Base-by-base conservation (phyloP, 495 filamentous ascomycete species). In the Hamigera avellanea region DNA sequence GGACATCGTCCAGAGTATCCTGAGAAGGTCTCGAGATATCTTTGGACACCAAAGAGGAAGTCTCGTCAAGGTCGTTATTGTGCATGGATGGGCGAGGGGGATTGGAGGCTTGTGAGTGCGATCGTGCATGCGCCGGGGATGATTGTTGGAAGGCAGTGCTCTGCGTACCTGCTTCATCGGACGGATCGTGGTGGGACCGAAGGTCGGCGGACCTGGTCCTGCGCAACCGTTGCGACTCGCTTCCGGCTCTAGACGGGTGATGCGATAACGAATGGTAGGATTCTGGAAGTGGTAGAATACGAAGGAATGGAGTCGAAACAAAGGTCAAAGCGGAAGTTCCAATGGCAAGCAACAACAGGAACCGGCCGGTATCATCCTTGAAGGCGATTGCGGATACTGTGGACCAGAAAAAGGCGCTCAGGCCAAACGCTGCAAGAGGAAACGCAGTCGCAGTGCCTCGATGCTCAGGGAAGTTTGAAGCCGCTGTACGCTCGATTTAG, bases 401-500 rank as follows among this genome's bases (percentile, higher is more conserved):
- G 13, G 91, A 82, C 65, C 94, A 98, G 70, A 96, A 93, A 54
- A 96, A 86, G 32, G 91, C 91, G 60, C 89, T 95, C 19, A 98
- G 67, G 16, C 91, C 91, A 55, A 96, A 95, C 3, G 84, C 86
- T 28, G 89, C 79, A 31, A 98, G 62, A 6, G 91, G 89, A 51
- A 96, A 85, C 2, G 86, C 87, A 6, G 91, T 96, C 10, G 91
- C 91, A 14, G 89, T 95, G 36, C 93, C 91, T 30, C 91, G 77
- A 49, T 93, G 82, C 23, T 78, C 68, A 1, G 89, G 93, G 71
- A 86, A 98, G 57, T 98, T 98, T 28, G 88, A 66, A 21, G 93
- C 88, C 39, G 85, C 89, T 69, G 63, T 2, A 36, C 5, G 27
- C 12, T 14, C 9, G 8, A 21, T 44, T 31, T 8, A 30, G 18